Percentiles rank a stretch among this genome's conserved stretches.
Conservation (phyloP, 163 green algal genomes). For the Trebouxiophyceae sp. region DNA sequence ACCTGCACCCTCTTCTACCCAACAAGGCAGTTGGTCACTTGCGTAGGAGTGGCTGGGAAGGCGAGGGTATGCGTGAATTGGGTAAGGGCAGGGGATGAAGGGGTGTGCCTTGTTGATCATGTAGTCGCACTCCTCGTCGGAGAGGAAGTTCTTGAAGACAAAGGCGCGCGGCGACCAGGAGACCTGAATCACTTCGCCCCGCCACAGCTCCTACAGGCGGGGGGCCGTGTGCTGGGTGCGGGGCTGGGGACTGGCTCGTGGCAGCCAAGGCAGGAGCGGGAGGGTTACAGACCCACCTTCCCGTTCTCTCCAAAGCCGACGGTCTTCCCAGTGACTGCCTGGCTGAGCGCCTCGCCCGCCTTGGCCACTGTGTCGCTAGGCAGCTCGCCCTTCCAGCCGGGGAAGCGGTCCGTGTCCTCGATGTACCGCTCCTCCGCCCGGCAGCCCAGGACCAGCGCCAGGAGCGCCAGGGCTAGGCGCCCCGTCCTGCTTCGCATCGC, state of each 20-base stretch:
- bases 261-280: too few relatives aligned
- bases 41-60: neutral
- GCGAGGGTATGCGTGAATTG: neutral
- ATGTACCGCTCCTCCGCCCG: slow-evolving; percentile 27
- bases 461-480: neutral
- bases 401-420: slow-evolving; percentile 47
- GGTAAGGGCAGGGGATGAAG: too few relatives aligned
- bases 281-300: slow-evolving; percentile 12
- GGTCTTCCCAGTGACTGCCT: slow-evolving; percentile 1
- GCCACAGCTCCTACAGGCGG: slow-evolving; percentile 22
- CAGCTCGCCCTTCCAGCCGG: slow-evolving; percentile 51
- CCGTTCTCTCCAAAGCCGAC: slow-evolving; percentile 34
- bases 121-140: slow-evolving; percentile 54
- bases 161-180: slow-evolving; percentile 54
- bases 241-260: too few relatives aligned
- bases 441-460: neutral
- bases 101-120: slow-evolving; percentile 33
- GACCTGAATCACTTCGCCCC: slow-evolving; percentile 41
- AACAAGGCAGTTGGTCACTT: neutral
- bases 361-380: slow-evolving; percentile 4
- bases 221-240: too few relatives aligned
- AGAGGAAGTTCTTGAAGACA: slow-evolving; percentile 57
- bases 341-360: neutral
- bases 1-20: neutral
- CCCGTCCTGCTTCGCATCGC: neutral